Conservation (phyloP, 495 filamentous ascomycete species). For the Monascus purpureus region DNA sequence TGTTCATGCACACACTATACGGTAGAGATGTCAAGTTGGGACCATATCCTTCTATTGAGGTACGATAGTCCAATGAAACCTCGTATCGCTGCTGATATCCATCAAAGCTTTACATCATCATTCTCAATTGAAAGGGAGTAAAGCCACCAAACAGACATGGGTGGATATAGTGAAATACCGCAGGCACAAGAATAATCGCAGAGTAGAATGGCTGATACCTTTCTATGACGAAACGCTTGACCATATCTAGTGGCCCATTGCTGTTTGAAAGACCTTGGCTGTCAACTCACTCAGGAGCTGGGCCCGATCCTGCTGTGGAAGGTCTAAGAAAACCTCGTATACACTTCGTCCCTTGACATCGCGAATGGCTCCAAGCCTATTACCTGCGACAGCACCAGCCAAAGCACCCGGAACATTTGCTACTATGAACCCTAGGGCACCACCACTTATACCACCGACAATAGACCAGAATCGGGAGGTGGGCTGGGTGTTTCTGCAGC, state of each 20-base stretch:
- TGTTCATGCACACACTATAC: neutral
- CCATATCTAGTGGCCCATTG: slow-evolving; percentile 20
- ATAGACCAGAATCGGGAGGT: slow-evolving; percentile 75
- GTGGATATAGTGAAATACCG: no score
- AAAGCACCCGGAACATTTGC: slow-evolving; percentile 80
- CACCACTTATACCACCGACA: slow-evolving; percentile 74
- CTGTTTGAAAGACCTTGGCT: slow-evolving; percentile 49
- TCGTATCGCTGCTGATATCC: no score
- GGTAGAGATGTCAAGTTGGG: no score
- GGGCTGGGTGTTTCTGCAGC: slow-evolving; percentile 23
- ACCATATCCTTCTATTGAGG: no score
- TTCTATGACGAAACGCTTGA: no score
- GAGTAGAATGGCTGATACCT: no score
- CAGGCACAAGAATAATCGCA: no score
- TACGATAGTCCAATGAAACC: no score
- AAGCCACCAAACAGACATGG: no score
- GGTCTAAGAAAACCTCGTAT: slow-evolving; percentile 72
- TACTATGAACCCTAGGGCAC: slow-evolving; percentile 86
- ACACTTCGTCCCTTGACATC: slow-evolving; percentile 92
- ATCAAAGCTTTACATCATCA: no score
- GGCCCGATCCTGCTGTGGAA: slow-evolving; percentile 68
- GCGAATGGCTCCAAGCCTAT: slow-evolving; percentile 71
- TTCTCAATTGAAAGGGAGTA: no score
- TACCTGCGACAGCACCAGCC: slow-evolving; percentile 87
- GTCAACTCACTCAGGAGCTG: slow-evolving; percentile 64